Evolutionary conservation across 495 filamentous ascomycete genomes (phyloP), one percentile per base, ranked within the genome.

Genomic region (Hyaloscypha variabilis): DNA sequence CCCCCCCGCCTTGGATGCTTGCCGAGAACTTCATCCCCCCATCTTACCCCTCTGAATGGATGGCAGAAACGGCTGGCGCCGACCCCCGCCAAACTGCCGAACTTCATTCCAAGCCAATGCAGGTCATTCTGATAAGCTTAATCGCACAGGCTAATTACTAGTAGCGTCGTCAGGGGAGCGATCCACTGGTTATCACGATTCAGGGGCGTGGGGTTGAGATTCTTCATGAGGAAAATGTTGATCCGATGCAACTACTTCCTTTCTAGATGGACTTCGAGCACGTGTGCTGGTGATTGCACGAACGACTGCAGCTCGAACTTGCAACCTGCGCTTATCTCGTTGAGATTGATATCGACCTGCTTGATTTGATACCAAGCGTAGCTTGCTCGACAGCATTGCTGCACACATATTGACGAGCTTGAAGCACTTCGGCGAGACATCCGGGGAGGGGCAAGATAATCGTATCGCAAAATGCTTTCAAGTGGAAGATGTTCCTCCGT

Each of bases 41-140:
- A 54, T 25, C 8, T 17, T 25, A 54, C 51, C 6, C 26, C 6
- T 17, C 10, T 3, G 21, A 54, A 23, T 57, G 54, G 54, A 24
- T 31, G 29, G 54, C n/a, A 29, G 25, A 29, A 34, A 34, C 54
- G 54, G 54, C 29, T 34, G 29, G 26, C 54, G 54, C 24, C 54
- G 54, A 34, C 10, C 54, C 24, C 54, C 54, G 54, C 54, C 24
- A 25, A 25, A 57, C 19, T 54, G 26, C 51, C 51, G 23, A 29
- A 10, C 6, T 54, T 29, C 51, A 17, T 17, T 46, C 39, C 6
- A 17, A 17, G 39, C 19, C 25, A 29, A 57, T 57, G 54, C 54
- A 57, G 25, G 54, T 57, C 54, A 57, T 57, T 31, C 5, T 29
- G 28, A 57, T 57, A 57, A 57, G 54, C 54, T 57, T 57, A 54